These are phyloP conservation scores for Stagonosporopsis vannaccii DNA, from an alignment of 2,329 filamentous ascomycete species.

Conservation along the genomic window DNA sequence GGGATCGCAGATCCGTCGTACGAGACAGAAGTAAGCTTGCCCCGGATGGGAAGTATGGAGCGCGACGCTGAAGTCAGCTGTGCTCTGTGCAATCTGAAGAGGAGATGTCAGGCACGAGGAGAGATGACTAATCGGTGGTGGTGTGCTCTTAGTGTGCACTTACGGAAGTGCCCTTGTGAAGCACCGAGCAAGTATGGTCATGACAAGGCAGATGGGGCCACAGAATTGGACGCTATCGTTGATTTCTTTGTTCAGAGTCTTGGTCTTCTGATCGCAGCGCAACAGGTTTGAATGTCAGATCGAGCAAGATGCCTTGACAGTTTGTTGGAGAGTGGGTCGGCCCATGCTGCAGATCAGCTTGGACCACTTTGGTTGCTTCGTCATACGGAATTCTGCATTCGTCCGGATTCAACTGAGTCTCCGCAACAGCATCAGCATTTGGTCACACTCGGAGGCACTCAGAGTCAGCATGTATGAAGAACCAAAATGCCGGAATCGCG, in stretches of 20 bases:
- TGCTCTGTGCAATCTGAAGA: slow-evolving; percentile 30
- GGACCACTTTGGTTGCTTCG: slow-evolving; percentile 11
- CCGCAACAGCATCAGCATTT: slow-evolving; percentile 12
- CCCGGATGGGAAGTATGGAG: slow-evolving; percentile 5
- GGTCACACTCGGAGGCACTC: background rate
- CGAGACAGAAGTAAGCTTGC: slow-evolving; percentile 1
- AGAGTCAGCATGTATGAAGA: slow-evolving; percentile 3
- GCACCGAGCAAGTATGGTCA: slow-evolving; percentile 18
- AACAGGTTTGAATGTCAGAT: background rate
- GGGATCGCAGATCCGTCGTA: slow-evolving; percentile 12
- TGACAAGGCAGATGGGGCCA: background rate
- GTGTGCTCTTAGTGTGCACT: slow-evolving; percentile 28
- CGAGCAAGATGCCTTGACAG: slow-evolving; percentile 2
- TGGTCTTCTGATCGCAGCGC: background rate
- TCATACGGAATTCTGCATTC: slow-evolving; percentile 15
- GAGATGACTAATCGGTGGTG: slow-evolving; percentile 27
- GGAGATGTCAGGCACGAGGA: slow-evolving; percentile 18
- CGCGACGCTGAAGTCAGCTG: slow-evolving; percentile 13
- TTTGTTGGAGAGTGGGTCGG: slow-evolving; percentile 4
- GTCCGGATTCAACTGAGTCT: slow-evolving; percentile 5
- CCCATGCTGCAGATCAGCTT: slow-evolving; percentile 12
- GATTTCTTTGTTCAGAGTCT: background rate
- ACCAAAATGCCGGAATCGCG: background rate
- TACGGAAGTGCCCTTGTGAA: slow-evolving; percentile 33
- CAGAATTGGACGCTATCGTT: background rate